Conservation (phyloP, 1,284 basidiomycete species). For the Rhodotorula sp. region DNA sequence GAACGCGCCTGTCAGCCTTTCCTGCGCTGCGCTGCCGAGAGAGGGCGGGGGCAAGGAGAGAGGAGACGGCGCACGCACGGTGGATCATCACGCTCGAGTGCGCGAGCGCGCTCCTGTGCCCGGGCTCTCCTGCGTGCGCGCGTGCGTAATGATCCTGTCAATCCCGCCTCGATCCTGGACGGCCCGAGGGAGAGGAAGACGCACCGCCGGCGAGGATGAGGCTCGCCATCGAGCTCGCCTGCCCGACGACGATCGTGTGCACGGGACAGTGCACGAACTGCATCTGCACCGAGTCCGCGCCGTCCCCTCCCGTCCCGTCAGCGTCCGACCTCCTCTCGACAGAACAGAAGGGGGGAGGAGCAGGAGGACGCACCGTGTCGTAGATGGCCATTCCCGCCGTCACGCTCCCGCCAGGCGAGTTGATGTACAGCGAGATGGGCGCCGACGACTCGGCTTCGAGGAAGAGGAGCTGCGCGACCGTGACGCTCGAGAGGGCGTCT, state of each 20-base stretch:
- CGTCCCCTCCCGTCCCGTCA: neutral
- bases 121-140: conserved; percentile 63
- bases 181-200: neutral
- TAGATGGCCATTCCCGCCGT: conserved; percentile 92
- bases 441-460: conserved; percentile 91
- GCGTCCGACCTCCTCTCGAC: too few species aligned
- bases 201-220: conserved; percentile 77
- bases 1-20: too few species aligned
- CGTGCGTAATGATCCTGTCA: neutral
- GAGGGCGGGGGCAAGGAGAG: too few species aligned
- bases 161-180: neutral
- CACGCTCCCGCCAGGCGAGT: conserved; percentile 90
- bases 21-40: too few species aligned
- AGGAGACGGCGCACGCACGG: conserved; percentile 49
- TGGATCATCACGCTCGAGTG: conserved; percentile 96
- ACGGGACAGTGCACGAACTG: conserved; percentile 90
- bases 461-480: conserved; percentile 86
- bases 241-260: conserved; percentile 89
- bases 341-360: neutral
- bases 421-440: conserved; percentile 91
- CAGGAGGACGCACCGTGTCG: conserved; percentile 69
- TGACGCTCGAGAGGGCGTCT: conserved; percentile 77
- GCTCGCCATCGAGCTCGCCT: conserved; percentile 92
- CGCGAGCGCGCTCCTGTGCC: conserved; percentile 83
- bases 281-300: conserved; percentile 38